phyloP scores from a whole-genome alignment of 2,329 filamentous ascomycete species.

The Colletotrichum tabaci region DNA sequence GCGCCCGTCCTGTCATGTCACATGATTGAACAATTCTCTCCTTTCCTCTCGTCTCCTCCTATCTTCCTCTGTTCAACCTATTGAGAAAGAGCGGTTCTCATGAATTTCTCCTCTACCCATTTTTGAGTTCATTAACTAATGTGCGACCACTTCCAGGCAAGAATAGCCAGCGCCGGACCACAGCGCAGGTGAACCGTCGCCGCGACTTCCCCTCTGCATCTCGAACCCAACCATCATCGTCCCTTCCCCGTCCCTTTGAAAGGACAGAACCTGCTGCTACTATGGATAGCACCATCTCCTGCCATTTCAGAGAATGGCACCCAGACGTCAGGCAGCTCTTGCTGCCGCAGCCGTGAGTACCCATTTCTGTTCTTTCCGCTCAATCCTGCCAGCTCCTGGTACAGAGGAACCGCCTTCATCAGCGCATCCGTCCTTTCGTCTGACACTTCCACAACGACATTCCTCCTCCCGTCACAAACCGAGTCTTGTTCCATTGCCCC shows the following conservation, averaged over 20 bases:
- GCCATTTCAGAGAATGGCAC: slow-evolving; percentile 35
- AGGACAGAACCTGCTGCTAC: slow-evolving; percentile 22
- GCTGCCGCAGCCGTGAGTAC: slow-evolving; percentile 36
- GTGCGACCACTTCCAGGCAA: not conserved
- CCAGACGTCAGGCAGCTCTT: slow-evolving; percentile 37
- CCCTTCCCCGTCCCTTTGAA: slow-evolving; percentile 7
- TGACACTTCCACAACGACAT: not conserved
- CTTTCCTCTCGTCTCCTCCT: not conserved
- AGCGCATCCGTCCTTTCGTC: slow-evolving; percentile 30
- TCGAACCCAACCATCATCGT: not conserved
- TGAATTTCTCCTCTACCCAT: not conserved
- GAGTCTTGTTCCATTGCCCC: slow-evolving; percentile 6
- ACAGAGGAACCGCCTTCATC: not conserved
- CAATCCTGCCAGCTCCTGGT: not conserved
- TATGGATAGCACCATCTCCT: slow-evolving; percentile 36
- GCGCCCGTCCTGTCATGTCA: slow-evolving; percentile 9
- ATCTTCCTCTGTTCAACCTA: not conserved
- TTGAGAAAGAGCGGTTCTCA: not conserved
- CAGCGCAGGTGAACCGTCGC: not conserved
- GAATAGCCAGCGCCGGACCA: not conserved
- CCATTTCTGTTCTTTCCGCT: not conserved
- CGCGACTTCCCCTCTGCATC: not conserved
- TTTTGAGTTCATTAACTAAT: not conserved
- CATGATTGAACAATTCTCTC: not conserved
- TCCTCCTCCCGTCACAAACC: slow-evolving; percentile 17